These are phyloP conservation scores for Pisolithus thermaeus DNA, from an alignment of 1,284 basidiomycete species.

Conservation along the genomic window DNA sequence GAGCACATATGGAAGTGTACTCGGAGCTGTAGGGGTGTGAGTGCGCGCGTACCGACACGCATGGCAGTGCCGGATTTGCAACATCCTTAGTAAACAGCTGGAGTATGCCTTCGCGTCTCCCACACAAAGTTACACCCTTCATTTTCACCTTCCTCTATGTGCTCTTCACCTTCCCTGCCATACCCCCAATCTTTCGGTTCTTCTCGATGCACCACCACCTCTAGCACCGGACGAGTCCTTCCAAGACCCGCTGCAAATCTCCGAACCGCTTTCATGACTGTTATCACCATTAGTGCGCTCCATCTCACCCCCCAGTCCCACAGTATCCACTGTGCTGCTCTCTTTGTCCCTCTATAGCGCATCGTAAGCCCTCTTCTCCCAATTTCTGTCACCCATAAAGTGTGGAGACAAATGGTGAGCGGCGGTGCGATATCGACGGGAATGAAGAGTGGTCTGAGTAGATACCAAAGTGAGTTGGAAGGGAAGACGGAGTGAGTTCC, in stretches of 20 bases:
- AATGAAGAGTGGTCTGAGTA: not conserved
- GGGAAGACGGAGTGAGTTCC: too few species aligned
- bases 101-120: too few species aligned
- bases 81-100: too few species aligned
- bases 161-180: conserved; percentile 5
- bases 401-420: conserved; percentile 54
- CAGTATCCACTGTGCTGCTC: not conserved
- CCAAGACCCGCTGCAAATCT: not conserved
- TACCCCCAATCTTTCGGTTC: not conserved
- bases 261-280: not conserved
- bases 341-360: conserved; percentile 29
- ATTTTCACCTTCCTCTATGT: conserved; percentile 9
- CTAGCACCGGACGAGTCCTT: not conserved
- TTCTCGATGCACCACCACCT: not conserved
- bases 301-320: conserved; percentile 7
- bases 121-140: conserved; percentile 32
- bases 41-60: too few species aligned
- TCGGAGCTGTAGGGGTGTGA: conserved; percentile 47
- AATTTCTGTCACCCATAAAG: conserved; percentile 55
- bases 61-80: too few species aligned
- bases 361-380: conserved; percentile 50
- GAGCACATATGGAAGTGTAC: conserved; percentile 50
- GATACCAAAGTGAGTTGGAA: too few species aligned
- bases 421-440: conserved; percentile 31
- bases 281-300: not conserved